These are phyloP conservation scores for Vanilla planifolia DNA, from an alignment of 106 monocot species.

Conservation along the genomic window DNA sequence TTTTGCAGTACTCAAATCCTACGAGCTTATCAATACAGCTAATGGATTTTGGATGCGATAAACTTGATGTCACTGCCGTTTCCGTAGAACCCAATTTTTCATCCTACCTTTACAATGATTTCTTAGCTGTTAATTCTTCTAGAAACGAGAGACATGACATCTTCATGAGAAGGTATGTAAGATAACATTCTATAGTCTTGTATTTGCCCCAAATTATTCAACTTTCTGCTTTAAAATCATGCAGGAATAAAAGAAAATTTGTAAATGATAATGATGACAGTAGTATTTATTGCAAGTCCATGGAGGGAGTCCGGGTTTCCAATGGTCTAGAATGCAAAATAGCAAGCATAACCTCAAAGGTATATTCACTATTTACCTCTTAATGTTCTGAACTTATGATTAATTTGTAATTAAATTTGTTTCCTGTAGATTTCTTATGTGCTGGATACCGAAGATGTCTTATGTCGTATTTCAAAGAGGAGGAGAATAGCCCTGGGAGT, in stretches of 20 bases:
- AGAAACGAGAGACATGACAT: slow-evolving; percentile 23
- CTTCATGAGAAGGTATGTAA: slow-evolving; percentile 36
- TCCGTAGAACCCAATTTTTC: slow-evolving; percentile 73
- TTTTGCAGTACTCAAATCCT: slow-evolving; percentile 41
- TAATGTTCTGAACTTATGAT: not conserved
- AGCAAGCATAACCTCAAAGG: slow-evolving; percentile 69
- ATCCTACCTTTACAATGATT: slow-evolving; percentile 58
- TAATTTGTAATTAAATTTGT: slow-evolving; percentile 1
- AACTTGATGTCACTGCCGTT: slow-evolving; percentile 57
- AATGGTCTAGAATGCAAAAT: slow-evolving; percentile 93
- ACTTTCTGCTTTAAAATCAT: not conserved
- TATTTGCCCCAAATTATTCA: not conserved
- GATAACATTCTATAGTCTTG: not conserved
- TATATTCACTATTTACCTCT: slow-evolving; percentile 9
- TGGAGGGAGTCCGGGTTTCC: slow-evolving; percentile 41
- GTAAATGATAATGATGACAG: slow-evolving; percentile 34
- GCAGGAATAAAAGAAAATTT: slow-evolving; percentile 66
- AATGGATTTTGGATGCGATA: slow-evolving; percentile 66
- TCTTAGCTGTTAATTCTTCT: slow-evolving; percentile 30
- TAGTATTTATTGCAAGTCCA: slow-evolving; percentile 34
- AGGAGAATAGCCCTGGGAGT: slow-evolving; percentile 13
- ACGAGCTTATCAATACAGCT: slow-evolving; percentile 57
- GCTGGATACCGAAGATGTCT: slow-evolving; percentile 61
- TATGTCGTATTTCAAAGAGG: slow-evolving; percentile 33
- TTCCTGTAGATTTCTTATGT: slow-evolving; percentile 50